Evolutionary conservation across 768 basidiomycete species (phyloP), one percentile per base, ranked within the genome.

Genomic region (Roridomyces roridus): DNA sequence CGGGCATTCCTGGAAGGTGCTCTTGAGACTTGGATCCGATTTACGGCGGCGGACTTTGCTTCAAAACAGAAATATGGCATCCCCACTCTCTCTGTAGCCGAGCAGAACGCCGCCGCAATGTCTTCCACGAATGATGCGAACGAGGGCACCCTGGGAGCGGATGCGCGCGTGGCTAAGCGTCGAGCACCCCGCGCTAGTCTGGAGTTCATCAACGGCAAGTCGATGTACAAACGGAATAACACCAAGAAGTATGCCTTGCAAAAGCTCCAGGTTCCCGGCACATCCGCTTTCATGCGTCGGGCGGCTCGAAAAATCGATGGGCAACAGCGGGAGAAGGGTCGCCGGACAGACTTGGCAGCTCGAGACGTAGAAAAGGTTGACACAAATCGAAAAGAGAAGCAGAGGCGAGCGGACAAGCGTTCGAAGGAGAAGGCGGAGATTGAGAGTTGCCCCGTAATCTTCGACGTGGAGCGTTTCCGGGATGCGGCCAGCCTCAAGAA

Each of bases 61-160:
- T 64, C 45, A 36, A 15, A 5, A 15, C 41, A 4, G 58, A 57
- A 10, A 55, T 64, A 0, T n/a, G 7, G 40, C 4, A 67, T 69
- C 49, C 51, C 47, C 17, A n/a, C 15, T 5, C 18, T 58, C 20
- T 45, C 49, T 1, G 18, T 20, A 14, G 45, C 12, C 2, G 52
- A 68, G 26, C 21, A 53, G 12, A 18, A 42, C 4, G 15, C 2
- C 8, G 52, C 56, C 12, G 56, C 18, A 25, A 65, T 67, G 57
- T 46, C 51, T 5, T 23, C 65, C 2, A 67, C 66, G 20, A 68
- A 67, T 21, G 58, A 67, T 40, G 12, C 18, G 6, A 67, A 68
- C 35, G 65, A 65, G 48, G 65, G 68, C 2, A 26, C 36, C 7
- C 48, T 69, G 11, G 61, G 66, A 5, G 14, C 45, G 6, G 15